Percentiles rank a stretch among this genome's conserved stretches.
phyloP scores from a whole-genome alignment of 2,329 filamentous ascomycete genomes.

The Penicillium sp. region DNA sequence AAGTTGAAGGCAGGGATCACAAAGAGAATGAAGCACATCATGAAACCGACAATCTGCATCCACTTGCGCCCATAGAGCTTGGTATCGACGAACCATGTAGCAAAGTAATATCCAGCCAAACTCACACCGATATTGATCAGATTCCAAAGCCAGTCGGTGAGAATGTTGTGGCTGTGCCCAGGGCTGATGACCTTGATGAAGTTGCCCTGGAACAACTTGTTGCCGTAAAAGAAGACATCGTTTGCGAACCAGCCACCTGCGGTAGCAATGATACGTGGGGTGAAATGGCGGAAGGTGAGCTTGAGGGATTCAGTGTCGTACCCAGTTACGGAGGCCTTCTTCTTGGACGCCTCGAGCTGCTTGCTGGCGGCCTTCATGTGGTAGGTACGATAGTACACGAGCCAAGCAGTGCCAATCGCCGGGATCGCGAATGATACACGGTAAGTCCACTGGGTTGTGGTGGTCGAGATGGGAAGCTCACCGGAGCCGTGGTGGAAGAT shows the following conservation, averaged over 20 bases:
- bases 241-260: constrained; percentile 90
- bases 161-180: constrained; percentile 58
- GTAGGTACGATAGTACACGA: constrained; percentile 90
- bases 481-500: constrained; percentile 78
- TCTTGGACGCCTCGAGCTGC: constrained; percentile 77
- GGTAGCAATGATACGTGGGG: constrained; percentile 77
- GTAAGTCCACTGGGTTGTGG: constrained; percentile 80
- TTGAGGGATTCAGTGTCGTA: constrained; percentile 79
- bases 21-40: constrained; percentile 90
- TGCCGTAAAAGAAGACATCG: constrained; percentile 97
- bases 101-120: constrained; percentile 80
- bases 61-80: constrained; percentile 92
- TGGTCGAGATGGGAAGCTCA: constrained; percentile 66
- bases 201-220: constrained; percentile 89
- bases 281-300: constrained; percentile 74
- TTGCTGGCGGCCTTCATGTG: constrained; percentile 86
- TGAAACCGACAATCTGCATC: constrained; percentile 93
- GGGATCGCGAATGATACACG: constrained; percentile 87
- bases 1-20: constrained; percentile 84
- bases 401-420: constrained; percentile 82
- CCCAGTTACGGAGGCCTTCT: constrained; percentile 77
- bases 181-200: constrained; percentile 78
- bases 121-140: constrained; percentile 82
- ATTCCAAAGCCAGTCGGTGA: constrained; percentile 87
- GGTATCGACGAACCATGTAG: constrained; percentile 83